Evolutionary conservation across 2,329 filamentous ascomycete genomes (phyloP), one percentile per base, ranked within the genome.

Genomic region (Arthroderma sp.): DNA sequence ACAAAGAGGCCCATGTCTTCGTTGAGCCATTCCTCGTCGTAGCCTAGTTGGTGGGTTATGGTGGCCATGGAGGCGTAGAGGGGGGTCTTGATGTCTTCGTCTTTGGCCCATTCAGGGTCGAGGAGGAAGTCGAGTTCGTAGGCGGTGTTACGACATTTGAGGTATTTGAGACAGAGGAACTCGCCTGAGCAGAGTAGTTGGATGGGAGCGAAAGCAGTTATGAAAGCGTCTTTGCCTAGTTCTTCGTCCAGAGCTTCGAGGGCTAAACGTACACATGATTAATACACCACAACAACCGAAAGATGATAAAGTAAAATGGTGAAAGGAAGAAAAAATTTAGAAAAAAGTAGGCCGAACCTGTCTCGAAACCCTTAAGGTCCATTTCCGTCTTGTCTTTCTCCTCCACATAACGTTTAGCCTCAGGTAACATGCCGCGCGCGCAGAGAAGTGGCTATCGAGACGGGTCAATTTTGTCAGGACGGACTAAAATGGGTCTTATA

Each of bases 161-260:
- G 61, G 44, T 65, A 67, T 4, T 61, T 63, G 4, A 68, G 63
- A 0, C 68, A 67, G 17, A 70, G 63, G 58, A 68, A 70, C 0
- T 67, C 67, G 2, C 68, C 69, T 0, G 65, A 62, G 21, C 64
- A 62, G 53, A 70, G 63, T 13, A 70, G 56, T 51, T 61, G 64
- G 47, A 71, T 69, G 19, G 68, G 68, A 9, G 66, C 66, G 57
- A 70, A 70, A 7, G 68, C 66, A 19, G 62, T 59, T 38, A 70
- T 64, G 60, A 65, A 68, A 15, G 62, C 60, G 57, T 67, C 61
- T 49, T 63, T 65, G 38, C 66, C 65, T 61, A 70, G 65, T 56
- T 67, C 66, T 23, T 59, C 53, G 54, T 70, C 68, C 9, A 70
- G 63, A 19, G 62, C 65, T 51, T 63, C 56, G n/a, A 70, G 67